These are phyloP conservation scores for Penicillium crustosum DNA, from an alignment of 2,329 filamentous ascomycete species.

Conservation along the genomic window DNA sequence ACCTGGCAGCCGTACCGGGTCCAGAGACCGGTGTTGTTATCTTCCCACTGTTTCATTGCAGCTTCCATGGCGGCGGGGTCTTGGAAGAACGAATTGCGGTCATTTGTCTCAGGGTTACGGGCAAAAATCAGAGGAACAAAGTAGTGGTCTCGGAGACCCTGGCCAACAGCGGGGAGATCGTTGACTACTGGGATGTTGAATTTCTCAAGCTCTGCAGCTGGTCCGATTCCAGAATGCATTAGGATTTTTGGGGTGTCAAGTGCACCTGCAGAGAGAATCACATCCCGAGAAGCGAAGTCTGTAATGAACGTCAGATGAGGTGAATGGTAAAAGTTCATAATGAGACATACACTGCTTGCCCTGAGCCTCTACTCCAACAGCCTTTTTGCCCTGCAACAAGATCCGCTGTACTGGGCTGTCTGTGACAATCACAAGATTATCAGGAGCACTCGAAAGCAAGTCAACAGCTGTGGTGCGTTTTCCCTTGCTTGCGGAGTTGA, in stretches of 20 bases:
- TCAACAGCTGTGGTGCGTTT: constrained; percentile 54
- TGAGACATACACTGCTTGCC: constrained; percentile 42
- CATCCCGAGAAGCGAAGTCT: constrained; percentile 40
- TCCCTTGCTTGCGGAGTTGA: constrained; percentile 52
- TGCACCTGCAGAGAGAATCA: constrained; percentile 43
- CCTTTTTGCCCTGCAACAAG: constrained; percentile 48
- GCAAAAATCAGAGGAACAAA: constrained; percentile 37
- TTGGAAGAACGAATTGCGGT: constrained; percentile 50
- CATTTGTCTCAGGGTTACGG: constrained; percentile 44
- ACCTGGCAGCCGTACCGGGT: constrained; percentile 31
- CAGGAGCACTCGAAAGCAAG: constrained; percentile 46
- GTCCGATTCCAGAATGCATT: constrained; percentile 52
- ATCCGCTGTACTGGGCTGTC: constrained; percentile 50
- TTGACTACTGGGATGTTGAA: constrained; percentile 45
- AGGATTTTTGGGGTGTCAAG: constrained; percentile 46
- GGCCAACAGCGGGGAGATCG: constrained; percentile 45
- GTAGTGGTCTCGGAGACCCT: constrained; percentile 48
- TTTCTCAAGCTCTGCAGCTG: constrained; percentile 41
- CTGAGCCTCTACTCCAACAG: constrained; percentile 47
- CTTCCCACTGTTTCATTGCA: constrained; percentile 52
- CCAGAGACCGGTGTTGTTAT: constrained; percentile 43
- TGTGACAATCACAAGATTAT: constrained; percentile 56
- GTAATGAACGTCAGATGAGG: neutral
- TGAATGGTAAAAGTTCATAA: neutral
- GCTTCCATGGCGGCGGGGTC: constrained; percentile 44